Conservation (phyloP, 2,329 filamentous ascomycete genomes). For the Colletotrichum chrysophilum region DNA sequence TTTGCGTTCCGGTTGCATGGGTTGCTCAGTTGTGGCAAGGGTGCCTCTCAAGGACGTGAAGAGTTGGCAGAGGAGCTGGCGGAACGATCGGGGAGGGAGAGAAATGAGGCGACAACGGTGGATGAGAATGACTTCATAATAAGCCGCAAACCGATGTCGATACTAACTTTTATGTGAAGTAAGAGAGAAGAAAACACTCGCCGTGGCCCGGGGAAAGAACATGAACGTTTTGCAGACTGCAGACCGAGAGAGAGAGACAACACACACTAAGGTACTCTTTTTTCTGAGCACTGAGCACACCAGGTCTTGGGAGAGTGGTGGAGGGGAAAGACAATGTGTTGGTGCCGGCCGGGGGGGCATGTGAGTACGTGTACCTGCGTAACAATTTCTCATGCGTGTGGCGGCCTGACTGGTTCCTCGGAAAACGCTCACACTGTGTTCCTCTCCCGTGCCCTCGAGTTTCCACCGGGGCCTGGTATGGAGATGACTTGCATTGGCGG, state of each 20-base stretch:
- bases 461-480: not conserved
- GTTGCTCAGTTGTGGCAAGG: not conserved
- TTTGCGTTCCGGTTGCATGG: slow-evolving; percentile 16
- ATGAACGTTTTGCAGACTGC: not conserved
- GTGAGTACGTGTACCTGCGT: not conserved
- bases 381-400: slow-evolving; percentile 1
- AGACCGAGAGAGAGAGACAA: not conserved
- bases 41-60: not conserved
- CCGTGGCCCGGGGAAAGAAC: not conserved
- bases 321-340: not conserved
- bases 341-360: not conserved
- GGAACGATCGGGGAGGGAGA: not conserved
- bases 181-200: not conserved
- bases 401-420: not conserved
- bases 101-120: not conserved
- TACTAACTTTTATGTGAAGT: not conserved
- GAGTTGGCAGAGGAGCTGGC: not conserved
- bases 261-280: not conserved
- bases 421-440: slow-evolving; percentile 13
- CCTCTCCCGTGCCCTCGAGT: not conserved
- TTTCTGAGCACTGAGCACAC: not conserved
- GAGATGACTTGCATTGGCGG: not conserved
- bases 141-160: not conserved
- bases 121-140: not conserved
- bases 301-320: not conserved